Percentiles rank a stretch among this genome's conserved stretches.
phyloP scores from a whole-genome alignment of 192 early-diverging fungal species.

The Coemansia guatemalensis region DNA sequence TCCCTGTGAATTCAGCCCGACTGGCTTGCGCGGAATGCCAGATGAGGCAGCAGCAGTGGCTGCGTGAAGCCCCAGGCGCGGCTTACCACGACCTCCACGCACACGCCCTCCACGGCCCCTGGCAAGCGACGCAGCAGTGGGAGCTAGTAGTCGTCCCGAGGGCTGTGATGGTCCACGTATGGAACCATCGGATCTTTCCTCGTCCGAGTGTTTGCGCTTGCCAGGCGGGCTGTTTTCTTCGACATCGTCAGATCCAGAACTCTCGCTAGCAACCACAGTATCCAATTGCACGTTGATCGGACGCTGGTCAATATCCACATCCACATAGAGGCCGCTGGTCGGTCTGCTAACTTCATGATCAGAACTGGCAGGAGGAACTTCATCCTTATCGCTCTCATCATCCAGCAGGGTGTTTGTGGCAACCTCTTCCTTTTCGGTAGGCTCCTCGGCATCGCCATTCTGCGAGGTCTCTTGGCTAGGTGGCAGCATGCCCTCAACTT shows the following conservation, averaged over 20 bases:
- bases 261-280: neutral
- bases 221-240: constrained; percentile 10
- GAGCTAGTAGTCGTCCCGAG: constrained; percentile 10
- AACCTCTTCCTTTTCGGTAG: neutral
- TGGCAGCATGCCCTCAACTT: constrained; percentile 37
- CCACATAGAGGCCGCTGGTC: constrained; percentile 10
- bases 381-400: neutral
- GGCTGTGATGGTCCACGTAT: neutral
- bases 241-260: constrained; percentile 4
- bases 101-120: constrained; percentile 10
- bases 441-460: constrained; percentile 1
- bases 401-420: neutral
- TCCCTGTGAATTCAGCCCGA: constrained; percentile 4
- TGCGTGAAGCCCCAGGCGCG: neutral
- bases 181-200: constrained; percentile 10
- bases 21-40: constrained; percentile 32
- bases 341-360: neutral
- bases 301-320: constrained; percentile 37
- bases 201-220: constrained; percentile 50
- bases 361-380: neutral
- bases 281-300: constrained; percentile 25
- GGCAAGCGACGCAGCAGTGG: constrained; percentile 14
- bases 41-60: neutral
- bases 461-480: constrained; percentile 17
- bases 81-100: constrained; percentile 19